These are phyloP conservation scores for Cordyceps fumosorosea DNA, from an alignment of 2,329 filamentous ascomycete species.

Conservation along the genomic window DNA sequence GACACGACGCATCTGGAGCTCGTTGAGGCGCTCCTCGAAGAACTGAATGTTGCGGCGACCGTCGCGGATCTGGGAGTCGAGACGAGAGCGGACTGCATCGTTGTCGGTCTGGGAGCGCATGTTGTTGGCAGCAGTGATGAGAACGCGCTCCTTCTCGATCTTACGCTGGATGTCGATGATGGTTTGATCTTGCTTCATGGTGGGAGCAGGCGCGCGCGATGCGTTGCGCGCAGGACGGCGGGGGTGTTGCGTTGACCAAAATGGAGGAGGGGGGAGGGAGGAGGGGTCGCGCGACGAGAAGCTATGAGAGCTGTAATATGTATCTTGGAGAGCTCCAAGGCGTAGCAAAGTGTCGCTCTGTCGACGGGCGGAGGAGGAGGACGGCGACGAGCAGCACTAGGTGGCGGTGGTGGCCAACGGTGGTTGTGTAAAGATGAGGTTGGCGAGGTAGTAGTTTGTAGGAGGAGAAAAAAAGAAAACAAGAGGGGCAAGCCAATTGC, in stretches of 20 bases:
- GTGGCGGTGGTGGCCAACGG: background rate
- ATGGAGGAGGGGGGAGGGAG: background rate
- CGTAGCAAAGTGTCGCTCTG: background rate
- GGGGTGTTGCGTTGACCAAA: background rate
- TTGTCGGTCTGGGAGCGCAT: conserved; percentile 97
- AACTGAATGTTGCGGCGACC: conserved; percentile 90
- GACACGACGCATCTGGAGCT: conserved; percentile 76
- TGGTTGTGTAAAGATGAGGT: background rate
- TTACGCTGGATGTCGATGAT: conserved; percentile 84
- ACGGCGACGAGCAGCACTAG: background rate
- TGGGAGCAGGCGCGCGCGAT: conserved; percentile 35
- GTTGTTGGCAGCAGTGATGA: conserved; percentile 87
- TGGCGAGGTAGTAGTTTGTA: background rate
- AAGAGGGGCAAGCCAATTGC: conserved; percentile 9
- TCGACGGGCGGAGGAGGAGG: background rate
- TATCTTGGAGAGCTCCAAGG: background rate
- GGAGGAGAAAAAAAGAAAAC: conserved; percentile 4
- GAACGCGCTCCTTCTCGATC: conserved; percentile 94
- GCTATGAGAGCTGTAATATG: background rate
- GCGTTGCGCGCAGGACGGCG: conserved; percentile 31
- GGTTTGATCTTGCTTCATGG: conserved; percentile 58
- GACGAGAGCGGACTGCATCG: conserved; percentile 77
- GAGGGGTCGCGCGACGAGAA: background rate
- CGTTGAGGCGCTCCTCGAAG: conserved; percentile 84
- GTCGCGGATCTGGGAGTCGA: conserved; percentile 92